Evolutionary conservation across 495 filamentous ascomycete genomes (phyloP).

Genomic region (Echria macrotheca): DNA sequence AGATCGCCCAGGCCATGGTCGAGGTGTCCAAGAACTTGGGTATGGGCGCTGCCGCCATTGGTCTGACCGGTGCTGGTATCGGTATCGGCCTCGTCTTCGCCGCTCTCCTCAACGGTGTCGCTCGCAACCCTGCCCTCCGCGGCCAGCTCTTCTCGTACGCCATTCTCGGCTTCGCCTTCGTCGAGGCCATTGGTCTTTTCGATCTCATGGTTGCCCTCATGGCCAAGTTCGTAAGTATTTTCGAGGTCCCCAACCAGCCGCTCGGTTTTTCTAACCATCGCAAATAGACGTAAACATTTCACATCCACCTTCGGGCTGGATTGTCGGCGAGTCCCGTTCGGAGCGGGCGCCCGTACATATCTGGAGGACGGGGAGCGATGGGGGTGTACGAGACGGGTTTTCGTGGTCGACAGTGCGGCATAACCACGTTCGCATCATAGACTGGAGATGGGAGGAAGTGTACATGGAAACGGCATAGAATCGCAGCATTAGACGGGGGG

Average conservation of each 20-base stretch:
- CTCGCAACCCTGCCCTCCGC: slow-evolving; percentile 85
- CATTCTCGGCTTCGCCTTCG: slow-evolving; percentile 91
- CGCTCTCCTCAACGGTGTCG: slow-evolving; percentile 73
- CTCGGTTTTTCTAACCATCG: slow-evolving; percentile 7
- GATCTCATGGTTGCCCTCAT: slow-evolving; percentile 89
- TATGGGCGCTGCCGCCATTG: slow-evolving; percentile 81
- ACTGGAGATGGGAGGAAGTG: slow-evolving; percentile 22
- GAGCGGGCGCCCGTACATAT: slow-evolving; percentile 29
- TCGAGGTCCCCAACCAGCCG: neutral
- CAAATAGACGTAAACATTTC: slow-evolving; percentile 25
- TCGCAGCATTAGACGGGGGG: slow-evolving; percentile 33
- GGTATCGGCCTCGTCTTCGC: slow-evolving; percentile 91
- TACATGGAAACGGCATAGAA: slow-evolving; percentile 32
- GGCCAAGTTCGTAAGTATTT: slow-evolving; percentile 61
- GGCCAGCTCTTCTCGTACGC: slow-evolving; percentile 90
- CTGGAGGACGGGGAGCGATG: slow-evolving; percentile 14
- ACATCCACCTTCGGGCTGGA: slow-evolving; percentile 13
- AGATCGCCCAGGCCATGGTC: slow-evolving; percentile 79
- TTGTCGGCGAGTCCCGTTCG: slow-evolving; percentile 20
- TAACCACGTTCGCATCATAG: slow-evolving; percentile 17
- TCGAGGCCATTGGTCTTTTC: slow-evolving; percentile 90
- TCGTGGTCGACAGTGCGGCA: slow-evolving; percentile 19
- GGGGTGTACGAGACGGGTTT: slow-evolving; percentile 29
- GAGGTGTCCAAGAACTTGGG: slow-evolving; percentile 83
- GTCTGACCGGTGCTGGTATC: slow-evolving; percentile 86